phyloP scores from a whole-genome alignment of 306 rosid species.

The Citrullus amarus region DNA sequence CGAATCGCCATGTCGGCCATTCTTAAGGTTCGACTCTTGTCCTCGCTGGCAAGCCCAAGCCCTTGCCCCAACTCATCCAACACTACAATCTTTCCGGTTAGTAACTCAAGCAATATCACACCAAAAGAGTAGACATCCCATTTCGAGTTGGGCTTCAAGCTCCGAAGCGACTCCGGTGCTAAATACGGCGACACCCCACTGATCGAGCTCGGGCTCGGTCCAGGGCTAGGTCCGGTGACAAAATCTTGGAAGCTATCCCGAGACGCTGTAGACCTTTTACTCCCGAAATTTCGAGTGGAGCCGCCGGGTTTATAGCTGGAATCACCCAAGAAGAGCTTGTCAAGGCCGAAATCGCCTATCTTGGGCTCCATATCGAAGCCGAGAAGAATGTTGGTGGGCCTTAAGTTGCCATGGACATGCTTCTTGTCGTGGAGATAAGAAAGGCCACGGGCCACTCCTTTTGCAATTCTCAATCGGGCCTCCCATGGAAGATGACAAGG shows the following conservation, averaged over 20 bases:
- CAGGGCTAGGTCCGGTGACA: conserved; percentile 58
- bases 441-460: conserved; percentile 90
- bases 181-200: conserved; percentile 53
- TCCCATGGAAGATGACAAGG: conserved; percentile 99
- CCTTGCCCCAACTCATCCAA: conserved; percentile 70
- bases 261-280: conserved; percentile 70
- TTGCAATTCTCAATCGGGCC: conserved; percentile 63
- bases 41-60: conserved; percentile 43
- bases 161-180: conserved; percentile 73
- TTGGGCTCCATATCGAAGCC: conserved; percentile 73
- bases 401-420: conserved; percentile 87
- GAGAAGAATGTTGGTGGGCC: conserved; percentile 77
- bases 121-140: conserved; percentile 96
- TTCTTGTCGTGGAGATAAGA: conserved; percentile 89
- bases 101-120: conserved; percentile 59
- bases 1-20: conserved; percentile 77
- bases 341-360: conserved; percentile 87
- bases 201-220: conserved; percentile 78
- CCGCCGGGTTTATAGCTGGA: conserved; percentile 4
- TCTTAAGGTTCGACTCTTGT: conserved; percentile 46
- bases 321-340: conserved; percentile 14
- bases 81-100: conserved; percentile 69
- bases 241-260: conserved; percentile 62
- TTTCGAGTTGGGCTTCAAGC: conserved; percentile 70
- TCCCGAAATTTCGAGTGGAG: conserved; percentile 56